phyloP scores from a whole-genome alignment of 176 grass and related monocot species.

The Tillandsia fasciculata region DNA sequence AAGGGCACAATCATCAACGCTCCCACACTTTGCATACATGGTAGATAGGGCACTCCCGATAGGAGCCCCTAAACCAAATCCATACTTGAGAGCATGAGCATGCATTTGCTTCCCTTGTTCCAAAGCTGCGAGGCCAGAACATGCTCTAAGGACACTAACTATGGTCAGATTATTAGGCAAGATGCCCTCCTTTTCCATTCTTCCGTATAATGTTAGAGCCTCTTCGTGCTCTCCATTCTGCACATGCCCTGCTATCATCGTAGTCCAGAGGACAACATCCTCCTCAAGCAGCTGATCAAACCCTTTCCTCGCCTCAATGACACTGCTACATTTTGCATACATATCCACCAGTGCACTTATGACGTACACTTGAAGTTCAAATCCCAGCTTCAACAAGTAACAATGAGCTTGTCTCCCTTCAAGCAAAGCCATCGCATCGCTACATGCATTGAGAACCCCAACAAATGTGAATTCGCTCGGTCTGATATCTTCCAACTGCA shows the following conservation, averaged over 20 bases:
- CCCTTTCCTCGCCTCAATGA: conserved; percentile 45
- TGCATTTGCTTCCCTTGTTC: conserved; percentile 67
- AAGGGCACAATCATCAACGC: conserved; percentile 42
- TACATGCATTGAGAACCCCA: conserved; percentile 53
- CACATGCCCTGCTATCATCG: conserved; percentile 58
- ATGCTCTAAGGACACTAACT: conserved; percentile 51
- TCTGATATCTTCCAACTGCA: conserved; percentile 45
- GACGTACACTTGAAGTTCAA: conserved; percentile 51
- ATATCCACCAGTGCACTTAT: conserved; percentile 67
- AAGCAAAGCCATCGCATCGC: conserved; percentile 28
- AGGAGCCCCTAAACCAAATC: conserved; percentile 39
- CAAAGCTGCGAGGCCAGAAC: conserved; percentile 43
- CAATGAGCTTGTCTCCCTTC: conserved; percentile 54
- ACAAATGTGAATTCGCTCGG: conserved; percentile 70
- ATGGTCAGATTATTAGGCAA: conserved; percentile 49
- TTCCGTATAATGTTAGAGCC: conserved; percentile 45
- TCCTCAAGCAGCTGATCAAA: conserved; percentile 47
- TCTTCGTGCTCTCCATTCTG: conserved; percentile 69
- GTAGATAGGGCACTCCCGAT: conserved; percentile 65
- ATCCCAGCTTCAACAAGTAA: conserved; percentile 57
- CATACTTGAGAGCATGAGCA: conserved; percentile 45
- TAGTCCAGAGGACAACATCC: conserved; percentile 54
- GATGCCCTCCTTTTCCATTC: conserved; percentile 50
- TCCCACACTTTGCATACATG: conserved; percentile 72
- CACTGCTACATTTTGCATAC: conserved; percentile 61